Evolutionary conservation across 148 eudicot genomes (phyloP).

Genomic region (Persicaria maculosa): DNA sequence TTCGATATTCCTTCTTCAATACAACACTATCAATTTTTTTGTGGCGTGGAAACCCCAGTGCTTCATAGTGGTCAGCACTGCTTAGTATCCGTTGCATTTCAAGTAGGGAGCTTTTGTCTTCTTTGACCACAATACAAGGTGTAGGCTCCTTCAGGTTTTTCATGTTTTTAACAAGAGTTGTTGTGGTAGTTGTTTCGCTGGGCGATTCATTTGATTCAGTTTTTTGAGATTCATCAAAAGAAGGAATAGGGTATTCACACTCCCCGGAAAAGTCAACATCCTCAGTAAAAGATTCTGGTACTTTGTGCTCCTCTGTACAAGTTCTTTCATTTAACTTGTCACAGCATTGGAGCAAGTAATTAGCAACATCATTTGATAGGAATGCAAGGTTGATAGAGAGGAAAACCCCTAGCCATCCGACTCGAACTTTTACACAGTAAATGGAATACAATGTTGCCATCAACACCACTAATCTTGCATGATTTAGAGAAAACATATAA

Average conservation of each 20-base stretch:
- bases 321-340: slow-evolving; percentile 74
- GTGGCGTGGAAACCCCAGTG: slow-evolving; percentile 70
- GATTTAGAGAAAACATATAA: slow-evolving; percentile 86
- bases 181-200: slow-evolving; percentile 32
- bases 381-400: slow-evolving; percentile 84
- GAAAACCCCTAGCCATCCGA: slow-evolving; percentile 81
- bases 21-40: slow-evolving; percentile 56
- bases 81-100: slow-evolving; percentile 84
- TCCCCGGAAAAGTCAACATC: slow-evolving; percentile 52
- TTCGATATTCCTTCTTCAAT: slow-evolving; percentile 89
- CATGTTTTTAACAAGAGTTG: slow-evolving; percentile 33
- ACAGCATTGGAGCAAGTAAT: slow-evolving; percentile 77
- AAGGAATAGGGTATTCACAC: slow-evolving; percentile 47
- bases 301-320: slow-evolving; percentile 69
- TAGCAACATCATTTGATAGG: slow-evolving; percentile 68
- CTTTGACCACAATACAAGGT: slow-evolving; percentile 53
- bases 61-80: slow-evolving; percentile 78
- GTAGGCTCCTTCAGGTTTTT: slow-evolving; percentile 48
- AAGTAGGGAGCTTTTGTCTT: slow-evolving; percentile 47
- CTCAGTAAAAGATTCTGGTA: slow-evolving; percentile 54
- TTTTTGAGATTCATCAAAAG: slow-evolving; percentile 58
- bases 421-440: slow-evolving; percentile 72
- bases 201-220: slow-evolving; percentile 40
- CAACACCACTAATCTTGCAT: slow-evolving; percentile 85
- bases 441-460: slow-evolving; percentile 71